These are phyloP conservation scores for Leptographium lundbergii DNA, from an alignment of 2,329 filamentous ascomycete species.

Conservation along the genomic window DNA sequence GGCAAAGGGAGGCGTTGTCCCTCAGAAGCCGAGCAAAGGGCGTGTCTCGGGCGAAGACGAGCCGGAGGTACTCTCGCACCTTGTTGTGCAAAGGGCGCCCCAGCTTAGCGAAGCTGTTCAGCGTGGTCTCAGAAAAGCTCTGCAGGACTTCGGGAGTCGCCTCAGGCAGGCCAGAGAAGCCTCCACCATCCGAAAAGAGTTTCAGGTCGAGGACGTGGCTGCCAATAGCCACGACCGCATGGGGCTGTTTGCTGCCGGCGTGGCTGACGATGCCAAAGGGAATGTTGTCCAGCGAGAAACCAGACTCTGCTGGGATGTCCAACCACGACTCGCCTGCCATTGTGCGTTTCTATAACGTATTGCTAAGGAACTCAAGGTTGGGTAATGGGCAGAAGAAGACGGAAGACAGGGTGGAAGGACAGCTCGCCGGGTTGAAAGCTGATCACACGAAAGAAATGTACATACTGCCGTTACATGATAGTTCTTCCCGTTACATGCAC, in stretches of 20 bases:
- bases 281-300: not conserved
- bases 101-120: conserved; percentile 52
- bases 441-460: no score
- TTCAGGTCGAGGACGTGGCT: not conserved
- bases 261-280: not conserved
- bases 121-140: not conserved
- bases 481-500: no score
- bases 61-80: conserved; percentile 59
- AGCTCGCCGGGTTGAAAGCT: no score
- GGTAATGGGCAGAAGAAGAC: not conserved
- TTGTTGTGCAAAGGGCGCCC: conserved; percentile 55
- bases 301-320: not conserved
- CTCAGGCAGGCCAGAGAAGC: not conserved
- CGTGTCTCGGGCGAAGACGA: conserved; percentile 44
- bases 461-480: no score
- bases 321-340: not conserved
- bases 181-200: not conserved
- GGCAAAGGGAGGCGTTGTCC: conserved; percentile 46
- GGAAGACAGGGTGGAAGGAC: no score
- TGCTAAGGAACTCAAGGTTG: no score
- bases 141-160: not conserved
- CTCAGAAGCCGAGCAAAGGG: conserved; percentile 47
- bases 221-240: not conserved
- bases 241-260: not conserved
- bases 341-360: not conserved